phyloP scores from a whole-genome alignment of 2,329 filamentous ascomycete genomes.

The Didymella lethalis region DNA sequence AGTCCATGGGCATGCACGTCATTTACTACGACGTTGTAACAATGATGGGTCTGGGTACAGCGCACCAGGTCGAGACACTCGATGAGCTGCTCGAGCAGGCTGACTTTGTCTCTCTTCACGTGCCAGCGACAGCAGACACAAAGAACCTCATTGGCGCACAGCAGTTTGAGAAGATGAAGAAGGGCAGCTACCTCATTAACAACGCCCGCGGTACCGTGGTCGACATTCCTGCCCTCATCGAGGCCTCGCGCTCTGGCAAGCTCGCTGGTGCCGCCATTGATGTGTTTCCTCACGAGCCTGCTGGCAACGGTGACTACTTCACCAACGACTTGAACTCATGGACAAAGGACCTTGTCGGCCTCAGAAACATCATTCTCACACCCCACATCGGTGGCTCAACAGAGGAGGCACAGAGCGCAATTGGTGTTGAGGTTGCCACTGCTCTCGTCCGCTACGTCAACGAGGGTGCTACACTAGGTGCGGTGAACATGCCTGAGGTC shows the following conservation, averaged over 20 bases:
- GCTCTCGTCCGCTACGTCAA: slow-evolving; percentile 95
- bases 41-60: slow-evolving; percentile 91
- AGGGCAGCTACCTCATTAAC: slow-evolving; percentile 93
- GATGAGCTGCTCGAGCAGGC: slow-evolving; percentile 77
- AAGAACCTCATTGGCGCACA: slow-evolving; percentile 85
- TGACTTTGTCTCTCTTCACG: slow-evolving; percentile 94
- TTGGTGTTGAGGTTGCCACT: slow-evolving; percentile 90
- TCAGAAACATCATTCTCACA: slow-evolving; percentile 94
- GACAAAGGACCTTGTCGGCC: slow-evolving; percentile 81
- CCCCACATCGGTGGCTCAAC: slow-evolving; percentile 98
- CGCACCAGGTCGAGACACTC: slow-evolving; percentile 80
- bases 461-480: slow-evolving; percentile 87
- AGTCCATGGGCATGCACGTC: slow-evolving; percentile 97
- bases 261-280: slow-evolving; percentile 94
- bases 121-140: slow-evolving; percentile 92
- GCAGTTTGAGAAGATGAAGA: slow-evolving; percentile 89
- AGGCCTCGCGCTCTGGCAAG: slow-evolving; percentile 84
- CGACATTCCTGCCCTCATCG: slow-evolving; percentile 89
- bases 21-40: slow-evolving; percentile 97
- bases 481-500: slow-evolving; percentile 97
- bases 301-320: slow-evolving; percentile 95
- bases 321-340: slow-evolving; percentile 81
- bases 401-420: slow-evolving; percentile 95
- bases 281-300: slow-evolving; percentile 93
- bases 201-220: slow-evolving; percentile 93